Percentiles rank a stretch among this genome's conserved stretches.
Evolutionary conservation across 768 basidiomycete genomes (phyloP).

Genomic region (Lactarius vividus): DNA sequence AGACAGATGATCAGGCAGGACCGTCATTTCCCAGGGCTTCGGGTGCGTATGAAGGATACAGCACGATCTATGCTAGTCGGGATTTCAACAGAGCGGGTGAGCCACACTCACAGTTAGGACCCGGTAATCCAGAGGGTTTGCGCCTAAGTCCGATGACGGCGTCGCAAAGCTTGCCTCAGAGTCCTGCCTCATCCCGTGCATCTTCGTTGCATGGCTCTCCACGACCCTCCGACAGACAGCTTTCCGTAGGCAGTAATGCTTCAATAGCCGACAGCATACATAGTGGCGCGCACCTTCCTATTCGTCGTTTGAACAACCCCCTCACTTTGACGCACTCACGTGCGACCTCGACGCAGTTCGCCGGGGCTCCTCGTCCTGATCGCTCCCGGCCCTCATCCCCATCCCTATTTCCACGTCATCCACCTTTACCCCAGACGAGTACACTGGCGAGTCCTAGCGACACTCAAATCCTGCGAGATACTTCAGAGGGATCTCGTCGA

Average conservation of each 20-base stretch:
- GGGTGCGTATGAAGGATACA: neutral
- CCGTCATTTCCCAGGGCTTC: neutral
- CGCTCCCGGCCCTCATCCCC: neutral
- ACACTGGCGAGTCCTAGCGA: neutral
- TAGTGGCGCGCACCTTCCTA: neutral
- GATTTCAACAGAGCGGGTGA: neutral
- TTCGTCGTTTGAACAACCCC: neutral
- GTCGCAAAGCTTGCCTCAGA: neutral
- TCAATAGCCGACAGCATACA: neutral
- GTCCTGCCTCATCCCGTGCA: neutral
- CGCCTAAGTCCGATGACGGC: neutral
- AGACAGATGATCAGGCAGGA: neutral
- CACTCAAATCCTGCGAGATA: neutral
- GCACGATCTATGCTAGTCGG: conserved; percentile 1
- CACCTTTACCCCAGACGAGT: neutral
- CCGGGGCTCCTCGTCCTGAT: neutral
- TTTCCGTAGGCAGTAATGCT: neutral
- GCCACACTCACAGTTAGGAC: neutral
- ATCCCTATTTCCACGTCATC: neutral
- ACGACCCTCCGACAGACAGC: neutral
- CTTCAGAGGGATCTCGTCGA: neutral
- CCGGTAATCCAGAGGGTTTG: neutral
- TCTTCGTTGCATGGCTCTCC: neutral
- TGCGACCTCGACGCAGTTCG: conserved; percentile 3
- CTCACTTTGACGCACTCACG: conserved; percentile 1